These are phyloP conservation scores for Lablab purpureus DNA, from an alignment of 306 rosid genomes.

Conservation along the genomic window DNA sequence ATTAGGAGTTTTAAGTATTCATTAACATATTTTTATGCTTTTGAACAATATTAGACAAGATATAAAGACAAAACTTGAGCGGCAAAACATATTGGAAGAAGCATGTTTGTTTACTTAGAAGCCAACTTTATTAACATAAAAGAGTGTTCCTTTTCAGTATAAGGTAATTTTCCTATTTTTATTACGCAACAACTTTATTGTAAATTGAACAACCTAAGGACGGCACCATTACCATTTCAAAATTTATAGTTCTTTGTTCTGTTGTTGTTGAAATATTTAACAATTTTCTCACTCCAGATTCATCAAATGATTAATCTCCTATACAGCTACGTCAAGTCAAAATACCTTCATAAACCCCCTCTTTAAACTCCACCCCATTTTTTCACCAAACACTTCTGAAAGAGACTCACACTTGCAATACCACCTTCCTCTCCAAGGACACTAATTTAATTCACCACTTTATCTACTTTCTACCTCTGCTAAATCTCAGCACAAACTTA, in stretches of 20 bases:
- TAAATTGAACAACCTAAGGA: constrained; percentile 36
- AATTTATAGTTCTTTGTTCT: not conserved
- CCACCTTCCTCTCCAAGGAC: constrained; percentile 31
- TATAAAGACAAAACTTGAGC: constrained; percentile 11
- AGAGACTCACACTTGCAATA: constrained; percentile 37
- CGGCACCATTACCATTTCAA: not conserved
- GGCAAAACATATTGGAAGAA: not conserved
- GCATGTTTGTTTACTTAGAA: constrained; percentile 26
- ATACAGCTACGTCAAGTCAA: constrained; percentile 46
- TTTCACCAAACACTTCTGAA: constrained; percentile 46
- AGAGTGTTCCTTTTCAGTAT: constrained; percentile 26
- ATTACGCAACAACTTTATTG: constrained; percentile 5
- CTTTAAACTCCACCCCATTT: constrained; percentile 39
- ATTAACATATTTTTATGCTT: not conserved
- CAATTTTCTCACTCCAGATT: not conserved
- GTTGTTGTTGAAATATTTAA: not conserved
- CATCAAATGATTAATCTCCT: constrained; percentile 43
- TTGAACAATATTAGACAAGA: not conserved
- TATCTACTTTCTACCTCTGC: constrained; percentile 15
- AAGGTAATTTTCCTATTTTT: constrained; percentile 6
- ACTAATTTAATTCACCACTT: constrained; percentile 21
- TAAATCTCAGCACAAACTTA: constrained; percentile 39
- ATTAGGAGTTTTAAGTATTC: not conserved
- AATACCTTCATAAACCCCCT: constrained; percentile 34
- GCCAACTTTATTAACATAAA: constrained; percentile 18